Percentiles rank a stretch among this genome's conserved stretches.
Conservation (phyloP, 495 filamentous ascomycete species). For the Penicillium pulvis region DNA sequence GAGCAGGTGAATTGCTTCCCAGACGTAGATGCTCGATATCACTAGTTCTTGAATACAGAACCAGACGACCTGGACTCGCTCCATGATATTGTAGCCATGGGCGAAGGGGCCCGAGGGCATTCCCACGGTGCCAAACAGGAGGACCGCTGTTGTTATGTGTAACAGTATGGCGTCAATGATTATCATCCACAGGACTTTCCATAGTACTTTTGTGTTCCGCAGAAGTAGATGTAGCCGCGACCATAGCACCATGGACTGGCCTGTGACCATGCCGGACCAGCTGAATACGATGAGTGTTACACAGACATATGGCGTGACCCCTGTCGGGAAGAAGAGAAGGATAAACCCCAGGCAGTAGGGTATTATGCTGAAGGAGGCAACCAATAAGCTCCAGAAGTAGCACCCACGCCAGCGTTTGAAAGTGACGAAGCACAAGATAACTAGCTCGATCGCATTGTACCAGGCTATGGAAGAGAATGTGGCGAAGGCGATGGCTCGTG, state of each 20-base stretch:
- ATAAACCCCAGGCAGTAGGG: conserved; percentile 43
- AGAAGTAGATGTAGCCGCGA: conserved; percentile 49
- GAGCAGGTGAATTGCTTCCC: conserved; percentile 37
- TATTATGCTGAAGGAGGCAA: conserved; percentile 40
- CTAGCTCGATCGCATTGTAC: conserved; percentile 42
- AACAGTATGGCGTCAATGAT: conserved; percentile 40
- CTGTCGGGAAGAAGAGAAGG: conserved; percentile 42
- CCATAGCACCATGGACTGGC: conserved; percentile 48
- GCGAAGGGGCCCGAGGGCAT: conserved; percentile 39
- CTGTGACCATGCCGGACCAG: conserved; percentile 47
- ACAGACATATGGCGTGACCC: conserved; percentile 15
- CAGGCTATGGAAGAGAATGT: not conserved
- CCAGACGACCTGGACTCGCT: conserved; percentile 50
- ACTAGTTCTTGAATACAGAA: conserved; percentile 53
- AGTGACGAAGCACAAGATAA: conserved; percentile 35
- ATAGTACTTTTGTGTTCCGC: conserved; percentile 37
- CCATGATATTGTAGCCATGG: conserved; percentile 37
- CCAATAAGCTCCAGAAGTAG: conserved; percentile 47
- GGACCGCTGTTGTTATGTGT: conserved; percentile 45
- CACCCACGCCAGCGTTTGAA: conserved; percentile 40
- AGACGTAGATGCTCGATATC: conserved; percentile 51
- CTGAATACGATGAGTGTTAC: conserved; percentile 39
- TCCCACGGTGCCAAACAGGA: conserved; percentile 24
- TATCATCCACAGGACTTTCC: conserved; percentile 42
- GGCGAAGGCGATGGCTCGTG: not conserved